Conservation (phyloP, 1,284 basidiomycete genomes). For the Dichomitus squalens region DNA sequence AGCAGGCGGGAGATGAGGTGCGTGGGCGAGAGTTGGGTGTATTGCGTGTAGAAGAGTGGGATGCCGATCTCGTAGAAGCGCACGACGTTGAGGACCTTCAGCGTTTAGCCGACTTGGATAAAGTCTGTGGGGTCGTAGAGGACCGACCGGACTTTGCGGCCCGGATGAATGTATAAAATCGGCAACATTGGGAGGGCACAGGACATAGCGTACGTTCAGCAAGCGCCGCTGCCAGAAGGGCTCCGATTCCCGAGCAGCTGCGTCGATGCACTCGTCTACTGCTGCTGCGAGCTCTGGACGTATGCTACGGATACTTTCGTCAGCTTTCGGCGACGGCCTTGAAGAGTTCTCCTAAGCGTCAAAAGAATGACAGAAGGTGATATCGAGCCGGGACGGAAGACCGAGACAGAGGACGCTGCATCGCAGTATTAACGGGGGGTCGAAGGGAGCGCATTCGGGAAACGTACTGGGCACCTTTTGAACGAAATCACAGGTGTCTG, state of each 20-base stretch:
- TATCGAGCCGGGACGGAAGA: conserved; percentile 92
- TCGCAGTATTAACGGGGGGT: conserved; percentile 12
- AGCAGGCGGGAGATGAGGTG: conserved; percentile 85
- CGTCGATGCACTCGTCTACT: conserved; percentile 92
- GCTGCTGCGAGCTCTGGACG: conserved; percentile 84
- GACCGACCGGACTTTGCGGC: conserved; percentile 95
- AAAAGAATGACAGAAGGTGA: conserved; percentile 88
- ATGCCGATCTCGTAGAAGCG: conserved; percentile 92
- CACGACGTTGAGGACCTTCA: conserved; percentile 96
- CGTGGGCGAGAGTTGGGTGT: conserved; percentile 74
- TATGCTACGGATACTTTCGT: conserved; percentile 91
- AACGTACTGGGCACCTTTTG: conserved; percentile 87
- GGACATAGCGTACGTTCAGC: conserved; percentile 74
- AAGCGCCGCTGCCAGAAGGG: conserved; percentile 87
- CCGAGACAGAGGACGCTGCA: conserved; percentile 73
- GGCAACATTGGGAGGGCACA: no score
- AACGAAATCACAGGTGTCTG: conserved; percentile 85
- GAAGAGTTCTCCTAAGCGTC: conserved; percentile 92
- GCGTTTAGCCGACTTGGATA: conserved; percentile 86
- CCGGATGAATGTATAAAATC: no score
- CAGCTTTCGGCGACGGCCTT: conserved; percentile 84
- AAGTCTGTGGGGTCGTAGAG: conserved; percentile 90
- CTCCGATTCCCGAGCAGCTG: conserved; percentile 92
- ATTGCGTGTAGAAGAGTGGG: conserved; percentile 92
- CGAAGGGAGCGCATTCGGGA: not conserved